Evolutionary conservation across 768 basidiomycete genomes (phyloP).

Genomic region (Dacryopinax spathularia): DNA sequence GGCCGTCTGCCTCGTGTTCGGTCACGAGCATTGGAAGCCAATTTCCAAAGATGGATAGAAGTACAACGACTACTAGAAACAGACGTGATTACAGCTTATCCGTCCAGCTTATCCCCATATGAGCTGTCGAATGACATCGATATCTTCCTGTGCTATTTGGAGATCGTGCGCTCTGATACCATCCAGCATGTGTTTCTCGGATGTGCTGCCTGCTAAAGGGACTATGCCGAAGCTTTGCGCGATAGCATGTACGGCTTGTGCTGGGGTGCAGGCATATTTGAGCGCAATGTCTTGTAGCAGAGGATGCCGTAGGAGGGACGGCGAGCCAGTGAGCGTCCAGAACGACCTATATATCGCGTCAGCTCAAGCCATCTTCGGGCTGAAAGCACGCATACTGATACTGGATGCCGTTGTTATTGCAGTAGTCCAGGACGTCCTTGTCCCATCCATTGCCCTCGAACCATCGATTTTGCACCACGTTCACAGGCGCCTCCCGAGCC

Average conservation of each 20-base stretch:
- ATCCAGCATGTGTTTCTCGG: constrained; percentile 51
- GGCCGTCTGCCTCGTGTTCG: background rate
- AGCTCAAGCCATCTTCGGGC: background rate
- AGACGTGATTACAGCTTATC: background rate
- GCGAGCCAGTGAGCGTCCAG: constrained; percentile 76
- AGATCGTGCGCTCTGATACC: constrained; percentile 37
- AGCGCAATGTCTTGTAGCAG: constrained; percentile 33
- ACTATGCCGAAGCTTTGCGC: constrained; percentile 51
- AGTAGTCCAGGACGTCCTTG: constrained; percentile 46
- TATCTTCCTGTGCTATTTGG: constrained; percentile 22
- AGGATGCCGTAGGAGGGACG: constrained; percentile 41
- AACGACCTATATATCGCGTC: constrained; percentile 46
- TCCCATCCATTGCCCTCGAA: constrained; percentile 72
- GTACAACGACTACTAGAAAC: background rate
- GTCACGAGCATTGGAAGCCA: background rate
- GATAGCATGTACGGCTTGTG: constrained; percentile 55
- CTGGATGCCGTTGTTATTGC: constrained; percentile 44
- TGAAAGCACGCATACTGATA: constrained; percentile 43
- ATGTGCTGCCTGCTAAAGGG: constrained; percentile 63
- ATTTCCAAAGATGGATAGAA: background rate
- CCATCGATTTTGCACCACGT: constrained; percentile 78
- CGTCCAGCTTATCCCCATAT: background rate
- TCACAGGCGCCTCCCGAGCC: constrained; percentile 37
- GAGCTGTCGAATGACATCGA: background rate
- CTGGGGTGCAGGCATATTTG: constrained; percentile 38